phyloP scores from a whole-genome alignment of 208 protist genomes.

The Trypanosoma avium region DNA sequence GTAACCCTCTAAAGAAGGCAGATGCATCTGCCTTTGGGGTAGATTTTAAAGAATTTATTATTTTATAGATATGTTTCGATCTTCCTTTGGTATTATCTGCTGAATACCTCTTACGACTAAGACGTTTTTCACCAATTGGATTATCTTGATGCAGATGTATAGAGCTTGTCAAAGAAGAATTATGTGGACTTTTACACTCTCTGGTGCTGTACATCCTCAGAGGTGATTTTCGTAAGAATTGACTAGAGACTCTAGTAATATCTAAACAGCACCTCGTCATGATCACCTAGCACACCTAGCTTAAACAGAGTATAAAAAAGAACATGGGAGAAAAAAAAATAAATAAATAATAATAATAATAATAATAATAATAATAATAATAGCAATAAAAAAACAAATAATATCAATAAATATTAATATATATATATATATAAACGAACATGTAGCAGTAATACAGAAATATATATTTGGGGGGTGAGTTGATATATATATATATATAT shows the following conservation, averaged over 20 bases:
- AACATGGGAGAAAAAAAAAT: slow-evolving; percentile 1
- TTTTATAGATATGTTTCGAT: slow-evolving; percentile 39
- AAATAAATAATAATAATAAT: slow-evolving; percentile 4
- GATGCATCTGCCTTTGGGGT: slow-evolving; percentile 31
- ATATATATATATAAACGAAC: too few species aligned
- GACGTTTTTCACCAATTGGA: slow-evolving; percentile 22
- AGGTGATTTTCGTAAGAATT: neutral
- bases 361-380: slow-evolving; percentile 14
- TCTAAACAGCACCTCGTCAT: neutral
- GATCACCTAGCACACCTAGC: slow-evolving; percentile 15
- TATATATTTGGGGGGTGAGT: too few species aligned
- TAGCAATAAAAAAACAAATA: too few species aligned
- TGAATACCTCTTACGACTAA: slow-evolving; percentile 59
- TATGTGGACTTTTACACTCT: neutral
- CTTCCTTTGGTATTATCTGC: slow-evolving; percentile 62
- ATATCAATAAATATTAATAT: too few species aligned
- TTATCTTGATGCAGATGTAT: neutral
- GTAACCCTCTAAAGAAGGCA: slow-evolving; percentile 45
- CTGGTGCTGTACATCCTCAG: slow-evolving; percentile 8
- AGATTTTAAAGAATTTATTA: slow-evolving; percentile 50
- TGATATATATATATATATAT: too few species aligned
- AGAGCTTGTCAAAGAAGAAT: neutral
- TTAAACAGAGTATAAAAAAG: slow-evolving; percentile 7
- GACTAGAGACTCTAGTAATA: neutral
- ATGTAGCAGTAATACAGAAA: neutral